phyloP scores from a whole-genome alignment of 805 yeast species.

The Ogataea methylovora region DNA sequence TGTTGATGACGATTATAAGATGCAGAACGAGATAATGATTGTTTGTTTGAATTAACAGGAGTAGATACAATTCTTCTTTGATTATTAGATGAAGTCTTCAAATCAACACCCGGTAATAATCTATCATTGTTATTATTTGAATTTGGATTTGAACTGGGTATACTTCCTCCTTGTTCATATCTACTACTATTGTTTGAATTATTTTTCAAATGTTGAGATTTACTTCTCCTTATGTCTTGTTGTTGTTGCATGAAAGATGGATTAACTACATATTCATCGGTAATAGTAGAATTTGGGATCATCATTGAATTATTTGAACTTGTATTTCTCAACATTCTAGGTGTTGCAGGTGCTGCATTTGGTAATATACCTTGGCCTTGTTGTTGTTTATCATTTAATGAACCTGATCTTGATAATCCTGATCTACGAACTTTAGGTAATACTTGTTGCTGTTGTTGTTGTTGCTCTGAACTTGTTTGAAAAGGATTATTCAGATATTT shows the following conservation, averaged over 20 bases:
- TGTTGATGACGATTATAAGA: neutral
- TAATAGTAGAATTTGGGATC: slow-evolving; percentile 7
- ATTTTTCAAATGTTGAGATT: neutral
- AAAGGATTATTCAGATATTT: too few relatives aligned
- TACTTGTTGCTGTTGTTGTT: slow-evolving; percentile 6
- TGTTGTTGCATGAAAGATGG: slow-evolving; percentile 11
- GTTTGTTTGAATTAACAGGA: slow-evolving; percentile 14
- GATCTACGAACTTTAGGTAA: slow-evolving; percentile 18
- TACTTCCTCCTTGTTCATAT: too few relatives aligned
- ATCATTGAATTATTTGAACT: slow-evolving; percentile 22
- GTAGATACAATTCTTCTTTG: slow-evolving; percentile 4
- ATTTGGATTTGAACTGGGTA: too few relatives aligned
- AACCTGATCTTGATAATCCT: slow-evolving; percentile 12
- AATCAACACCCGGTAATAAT: slow-evolving; percentile 20
- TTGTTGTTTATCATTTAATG: slow-evolving; percentile 8
- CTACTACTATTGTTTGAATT: slow-evolving; percentile 1
- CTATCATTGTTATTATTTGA: neutral
- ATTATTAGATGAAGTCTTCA: slow-evolving; percentile 9
- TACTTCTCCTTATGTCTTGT: too few relatives aligned
- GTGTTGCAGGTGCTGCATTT: slow-evolving; percentile 54
- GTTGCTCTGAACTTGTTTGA: neutral
- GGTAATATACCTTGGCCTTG: slow-evolving; percentile 4
- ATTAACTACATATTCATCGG: slow-evolving; percentile 17
- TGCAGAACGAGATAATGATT: neutral
- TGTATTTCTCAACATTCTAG: slow-evolving; percentile 58